Evolutionary conservation across 2,329 filamentous ascomycete genomes (phyloP), one percentile per base, ranked within the genome.

Genomic region (Neonectria faginata): DNA sequence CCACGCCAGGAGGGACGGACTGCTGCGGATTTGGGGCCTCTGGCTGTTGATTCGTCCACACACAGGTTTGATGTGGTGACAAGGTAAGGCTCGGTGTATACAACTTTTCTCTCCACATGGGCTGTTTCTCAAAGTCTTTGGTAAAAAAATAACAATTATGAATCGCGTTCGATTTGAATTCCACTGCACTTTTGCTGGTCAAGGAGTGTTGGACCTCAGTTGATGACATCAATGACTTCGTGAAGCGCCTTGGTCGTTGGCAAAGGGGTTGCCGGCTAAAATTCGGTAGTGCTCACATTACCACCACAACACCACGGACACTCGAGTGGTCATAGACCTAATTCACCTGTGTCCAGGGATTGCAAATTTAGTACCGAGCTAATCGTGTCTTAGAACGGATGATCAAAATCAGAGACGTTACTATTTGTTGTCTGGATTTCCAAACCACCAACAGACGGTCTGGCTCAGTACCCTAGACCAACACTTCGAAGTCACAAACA

Each of bases 11-110:
- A 8, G 45, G 25, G 59, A 51, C 57, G 50, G 63, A 25, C 44
- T 67, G 58, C 8, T 62, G 67, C 29, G 65, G 67, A 33, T 20
- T 29, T 20, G 25, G 47, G 2, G 11, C 5, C 47, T 51, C 27
- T 33, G n/a, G 27, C 27, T 18, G 14, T 33, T 51, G 16, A 16
- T 18, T 29, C 16, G 27, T 18, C 47, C 47, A 31, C 5, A 31
- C 10, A 18, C 16, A 20, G 31, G n/a, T 33, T 51, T 25, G 47
- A 18, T 10, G n/a, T 33, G n/a, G 10, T 33, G 5, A 12, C 14
- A 3, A 18, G 14, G 6, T 14, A 12, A 11, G 31, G 27, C n/a
- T 51, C 6, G n/a, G 29, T 20, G 48, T n/a, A 33, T 20, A 7
- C 29, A 14, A 6, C n/a, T 33, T 33, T 20, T 29, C 2, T 51